A percentile compares a stretch with the other conserved stretches of the same genome.
Conservation (phyloP, 1,139 yeast species). For the Geotrichum candidum region DNA sequence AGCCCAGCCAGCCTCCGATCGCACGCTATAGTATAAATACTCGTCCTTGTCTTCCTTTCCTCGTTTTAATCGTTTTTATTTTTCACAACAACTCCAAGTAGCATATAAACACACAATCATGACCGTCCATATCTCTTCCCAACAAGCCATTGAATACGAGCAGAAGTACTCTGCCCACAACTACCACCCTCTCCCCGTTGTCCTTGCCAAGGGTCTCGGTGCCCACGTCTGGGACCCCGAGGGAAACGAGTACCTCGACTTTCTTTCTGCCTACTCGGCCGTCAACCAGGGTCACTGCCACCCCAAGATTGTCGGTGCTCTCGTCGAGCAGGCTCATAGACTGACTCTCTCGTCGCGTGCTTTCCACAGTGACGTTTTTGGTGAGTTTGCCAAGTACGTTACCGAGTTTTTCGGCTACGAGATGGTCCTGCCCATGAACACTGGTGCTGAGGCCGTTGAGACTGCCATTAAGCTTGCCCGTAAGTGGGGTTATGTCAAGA, state of each 20-base stretch:
- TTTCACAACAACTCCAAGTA: not conserved
- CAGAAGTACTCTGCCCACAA: slow-evolving; percentile 87
- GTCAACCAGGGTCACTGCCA: slow-evolving; percentile 98
- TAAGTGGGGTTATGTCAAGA: slow-evolving; percentile 92
- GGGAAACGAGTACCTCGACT: slow-evolving; percentile 63
- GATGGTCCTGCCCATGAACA: slow-evolving; percentile 94
- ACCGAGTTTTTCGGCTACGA: slow-evolving; percentile 89
- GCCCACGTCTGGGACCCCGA: slow-evolving; percentile 99
- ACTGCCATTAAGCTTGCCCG: slow-evolving; percentile 91
- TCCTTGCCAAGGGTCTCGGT: slow-evolving; percentile 76
- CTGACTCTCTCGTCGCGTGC: slow-evolving; percentile 90
- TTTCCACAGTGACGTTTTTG: slow-evolving; percentile 84
- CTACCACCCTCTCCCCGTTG: slow-evolving; percentile 95
- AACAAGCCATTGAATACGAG: slow-evolving; percentile 64
- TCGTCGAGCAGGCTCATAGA: slow-evolving; percentile 78
- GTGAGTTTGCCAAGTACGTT: slow-evolving; percentile 77
- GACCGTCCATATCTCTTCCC: slow-evolving; percentile 48
- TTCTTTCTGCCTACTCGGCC: slow-evolving; percentile 89
- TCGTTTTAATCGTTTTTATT: not conserved
- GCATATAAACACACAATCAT: not conserved
- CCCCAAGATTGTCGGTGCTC: slow-evolving; percentile 81
- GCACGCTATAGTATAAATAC: not conserved
- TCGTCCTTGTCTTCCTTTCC: not conserved
- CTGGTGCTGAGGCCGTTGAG: slow-evolving; percentile 98
- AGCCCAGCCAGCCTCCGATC: not conserved